Percentiles rank a stretch among this genome's conserved stretches.
Conservation (phyloP, 2,329 filamentous ascomycete species). For the Fusarium mexicanum region DNA sequence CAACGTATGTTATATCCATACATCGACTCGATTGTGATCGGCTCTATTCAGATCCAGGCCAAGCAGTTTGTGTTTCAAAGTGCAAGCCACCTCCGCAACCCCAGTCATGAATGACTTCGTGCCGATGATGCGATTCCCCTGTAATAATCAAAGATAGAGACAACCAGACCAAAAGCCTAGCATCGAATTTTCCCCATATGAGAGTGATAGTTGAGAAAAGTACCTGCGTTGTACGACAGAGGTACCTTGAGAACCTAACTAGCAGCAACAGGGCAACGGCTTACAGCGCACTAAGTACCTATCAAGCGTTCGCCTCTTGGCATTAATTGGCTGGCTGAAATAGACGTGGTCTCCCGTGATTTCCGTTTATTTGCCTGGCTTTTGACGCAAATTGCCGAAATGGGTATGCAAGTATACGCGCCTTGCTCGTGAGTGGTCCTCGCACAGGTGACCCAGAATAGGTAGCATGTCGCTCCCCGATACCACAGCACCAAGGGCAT, state of each 20-base stretch:
- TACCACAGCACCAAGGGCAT: background rate
- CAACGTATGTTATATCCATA: background rate
- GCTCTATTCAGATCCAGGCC: conserved; percentile 6
- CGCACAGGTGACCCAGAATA: conserved; percentile 23
- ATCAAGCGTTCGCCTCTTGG: background rate
- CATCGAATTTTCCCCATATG: background rate
- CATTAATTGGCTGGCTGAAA: background rate
- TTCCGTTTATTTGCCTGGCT: conserved; percentile 5
- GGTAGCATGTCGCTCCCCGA: background rate
- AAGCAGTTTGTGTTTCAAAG: background rate
- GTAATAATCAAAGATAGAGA: background rate
- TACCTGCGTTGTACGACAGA: background rate
- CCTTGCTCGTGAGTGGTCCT: conserved; percentile 10
- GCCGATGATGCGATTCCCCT: background rate
- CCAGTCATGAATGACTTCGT: background rate
- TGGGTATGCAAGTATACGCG: background rate
- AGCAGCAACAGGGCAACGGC: background rate
- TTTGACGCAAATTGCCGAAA: conserved; percentile 5
- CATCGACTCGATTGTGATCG: background rate
- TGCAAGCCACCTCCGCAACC: conserved; percentile 3
- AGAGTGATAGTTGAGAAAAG: background rate
- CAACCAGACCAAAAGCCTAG: background rate
- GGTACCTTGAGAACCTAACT: background rate
- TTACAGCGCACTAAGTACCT: background rate
- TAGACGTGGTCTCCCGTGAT: background rate